These are phyloP conservation scores for Citrullus amarus DNA, from an alignment of 306 rosid species.

Conservation along the genomic window DNA sequence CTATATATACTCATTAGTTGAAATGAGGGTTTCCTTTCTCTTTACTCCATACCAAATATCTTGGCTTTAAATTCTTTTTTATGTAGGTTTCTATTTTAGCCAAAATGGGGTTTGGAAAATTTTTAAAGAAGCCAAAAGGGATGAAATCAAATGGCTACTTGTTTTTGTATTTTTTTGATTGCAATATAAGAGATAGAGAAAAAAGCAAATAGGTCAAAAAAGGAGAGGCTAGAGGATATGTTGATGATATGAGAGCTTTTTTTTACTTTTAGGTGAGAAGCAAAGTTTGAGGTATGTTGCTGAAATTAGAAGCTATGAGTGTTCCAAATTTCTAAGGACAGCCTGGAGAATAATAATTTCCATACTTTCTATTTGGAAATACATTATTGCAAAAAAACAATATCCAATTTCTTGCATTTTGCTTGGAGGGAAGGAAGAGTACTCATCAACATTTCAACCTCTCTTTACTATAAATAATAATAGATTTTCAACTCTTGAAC, in stretches of 20 bases:
- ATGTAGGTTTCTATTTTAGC: background rate
- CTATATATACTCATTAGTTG: background rate
- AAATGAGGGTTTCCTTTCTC: background rate
- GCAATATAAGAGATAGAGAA: background rate
- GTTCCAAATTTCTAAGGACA: background rate
- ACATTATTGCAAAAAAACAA: no score
- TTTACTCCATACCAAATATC: background rate
- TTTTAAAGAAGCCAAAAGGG: background rate
- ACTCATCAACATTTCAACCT: no score
- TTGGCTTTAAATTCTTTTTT: background rate
- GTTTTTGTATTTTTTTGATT: background rate
- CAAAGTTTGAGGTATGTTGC: background rate
- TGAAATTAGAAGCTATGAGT: background rate
- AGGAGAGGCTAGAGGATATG: background rate
- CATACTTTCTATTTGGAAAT: background rate
- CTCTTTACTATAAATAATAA: no score
- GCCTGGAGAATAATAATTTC: background rate
- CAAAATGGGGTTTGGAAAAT: background rate
- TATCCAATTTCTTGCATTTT: no score
- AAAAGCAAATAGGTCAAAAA: background rate
- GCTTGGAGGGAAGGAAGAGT: no score
- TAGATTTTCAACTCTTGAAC: no score
- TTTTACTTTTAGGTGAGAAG: background rate
- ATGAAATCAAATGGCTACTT: background rate
- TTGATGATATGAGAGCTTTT: background rate